Conservation (phyloP, 2,329 filamentous ascomycete genomes). For the Ascochyta clinopodiicola region DNA sequence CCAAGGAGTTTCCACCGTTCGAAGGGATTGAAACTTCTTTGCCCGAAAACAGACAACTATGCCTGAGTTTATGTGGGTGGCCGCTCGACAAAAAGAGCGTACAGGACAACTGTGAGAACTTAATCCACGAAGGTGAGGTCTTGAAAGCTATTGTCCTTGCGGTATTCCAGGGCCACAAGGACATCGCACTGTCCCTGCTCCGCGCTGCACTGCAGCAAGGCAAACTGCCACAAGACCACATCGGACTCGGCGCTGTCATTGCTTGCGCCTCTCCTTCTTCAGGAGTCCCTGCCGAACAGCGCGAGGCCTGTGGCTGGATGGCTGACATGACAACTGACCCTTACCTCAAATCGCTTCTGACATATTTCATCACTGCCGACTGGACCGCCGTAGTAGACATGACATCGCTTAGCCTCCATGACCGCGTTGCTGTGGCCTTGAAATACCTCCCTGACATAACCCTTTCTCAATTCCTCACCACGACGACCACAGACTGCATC, state of each 20-base stretch:
- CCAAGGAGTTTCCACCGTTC: constrained; percentile 67
- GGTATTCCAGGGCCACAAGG: constrained; percentile 73
- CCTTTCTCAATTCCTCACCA: constrained; percentile 53
- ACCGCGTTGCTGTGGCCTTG: constrained; percentile 76
- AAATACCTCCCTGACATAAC: constrained; percentile 68
- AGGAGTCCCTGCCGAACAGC: constrained; percentile 62
- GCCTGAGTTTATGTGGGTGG: constrained; percentile 77
- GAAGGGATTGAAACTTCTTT: constrained; percentile 68
- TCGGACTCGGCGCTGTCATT: constrained; percentile 56
- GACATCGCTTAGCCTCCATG: constrained; percentile 73
- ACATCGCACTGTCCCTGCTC: constrained; percentile 72
- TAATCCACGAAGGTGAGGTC: constrained; percentile 63
- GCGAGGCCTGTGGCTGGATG: constrained; percentile 67
- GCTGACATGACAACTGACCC: constrained; percentile 73
- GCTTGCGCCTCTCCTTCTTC: constrained; percentile 52
- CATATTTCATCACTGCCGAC: constrained; percentile 76
- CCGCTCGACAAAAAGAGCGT: constrained; percentile 63
- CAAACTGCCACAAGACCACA: constrained; percentile 61
- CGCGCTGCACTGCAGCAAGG: constrained; percentile 72
- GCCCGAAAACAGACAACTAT: constrained; percentile 75
- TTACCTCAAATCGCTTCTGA: constrained; percentile 80
- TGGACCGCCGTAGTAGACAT: constrained; percentile 79
- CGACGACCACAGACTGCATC: constrained; percentile 66
- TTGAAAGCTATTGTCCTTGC: constrained; percentile 80
- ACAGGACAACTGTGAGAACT: constrained; percentile 56